Evolutionary conservation across 768 basidiomycete genomes (phyloP).

Genomic region (Chalciporus chontae): DNA sequence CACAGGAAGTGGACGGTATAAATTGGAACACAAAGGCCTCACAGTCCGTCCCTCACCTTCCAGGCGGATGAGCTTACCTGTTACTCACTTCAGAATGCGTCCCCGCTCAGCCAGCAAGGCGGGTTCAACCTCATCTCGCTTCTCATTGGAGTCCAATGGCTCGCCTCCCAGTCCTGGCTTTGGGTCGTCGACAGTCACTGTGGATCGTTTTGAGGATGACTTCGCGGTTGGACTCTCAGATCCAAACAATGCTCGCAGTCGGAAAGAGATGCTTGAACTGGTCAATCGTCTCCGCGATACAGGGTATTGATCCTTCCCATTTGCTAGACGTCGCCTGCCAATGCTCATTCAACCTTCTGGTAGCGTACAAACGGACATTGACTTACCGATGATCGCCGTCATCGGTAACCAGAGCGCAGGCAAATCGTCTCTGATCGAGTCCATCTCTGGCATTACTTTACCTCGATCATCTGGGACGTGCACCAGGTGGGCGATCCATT

Average conservation of each 20-base stretch:
- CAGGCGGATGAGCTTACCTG: neutral
- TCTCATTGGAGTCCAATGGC: neutral
- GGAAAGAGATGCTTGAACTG: slow-evolving; percentile 52
- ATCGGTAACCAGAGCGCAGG: slow-evolving; percentile 70
- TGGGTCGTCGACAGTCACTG: neutral
- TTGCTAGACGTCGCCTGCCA: too few species aligned
- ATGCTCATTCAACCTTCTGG: too few species aligned
- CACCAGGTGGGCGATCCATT: neutral
- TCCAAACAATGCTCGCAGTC: slow-evolving; percentile 48
- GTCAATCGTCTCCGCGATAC: slow-evolving; percentile 62
- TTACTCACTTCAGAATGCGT: neutral
- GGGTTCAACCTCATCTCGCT: neutral
- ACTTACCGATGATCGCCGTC: slow-evolving; percentile 68
- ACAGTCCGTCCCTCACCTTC: neutral
- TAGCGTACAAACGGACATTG: slow-evolving; percentile 59
- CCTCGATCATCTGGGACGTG: slow-evolving; percentile 72
- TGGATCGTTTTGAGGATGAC: neutral
- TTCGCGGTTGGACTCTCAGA: slow-evolving; percentile 49
- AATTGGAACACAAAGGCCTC: too few species aligned
- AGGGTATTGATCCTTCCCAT: slow-evolving; percentile 35
- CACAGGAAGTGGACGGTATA: too few species aligned
- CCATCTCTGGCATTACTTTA: slow-evolving; percentile 67
- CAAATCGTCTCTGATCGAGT: slow-evolving; percentile 72
- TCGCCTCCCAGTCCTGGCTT: neutral
- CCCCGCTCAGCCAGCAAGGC: neutral